Evolutionary conservation across 257 asterid genomes (phyloP).

Genomic region (Forsythia suspensa): DNA sequence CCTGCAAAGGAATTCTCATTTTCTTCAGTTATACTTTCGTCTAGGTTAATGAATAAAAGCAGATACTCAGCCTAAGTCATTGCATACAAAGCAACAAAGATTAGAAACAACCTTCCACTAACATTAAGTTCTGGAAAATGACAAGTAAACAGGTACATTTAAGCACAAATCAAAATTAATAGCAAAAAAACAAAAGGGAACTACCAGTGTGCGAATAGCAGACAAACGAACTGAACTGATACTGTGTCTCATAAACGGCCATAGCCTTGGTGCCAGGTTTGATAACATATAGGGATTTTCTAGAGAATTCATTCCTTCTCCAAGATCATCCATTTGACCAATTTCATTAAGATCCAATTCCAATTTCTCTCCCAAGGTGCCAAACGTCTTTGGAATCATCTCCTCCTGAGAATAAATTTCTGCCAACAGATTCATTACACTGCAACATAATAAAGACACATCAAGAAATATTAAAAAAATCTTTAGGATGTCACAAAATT

Average conservation of each 20-base stretch:
- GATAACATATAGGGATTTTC: conserved; percentile 81
- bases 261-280: conserved; percentile 87
- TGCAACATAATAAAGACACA: conserved; percentile 48
- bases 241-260: conserved; percentile 99
- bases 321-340: conserved; percentile 51
- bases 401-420: conserved; percentile 97
- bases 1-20: conserved; percentile 52
- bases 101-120: not conserved
- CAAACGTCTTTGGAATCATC: conserved; percentile 79
- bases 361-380: conserved; percentile 43
- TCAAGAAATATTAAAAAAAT: conserved; percentile 23
- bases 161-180: conserved; percentile 8
- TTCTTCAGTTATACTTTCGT: conserved; percentile 5
- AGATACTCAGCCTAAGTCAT: conserved; percentile 14
- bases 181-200: conserved; percentile 13
- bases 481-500: not conserved
- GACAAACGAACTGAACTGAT: conserved; percentile 95
- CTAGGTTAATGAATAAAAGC: conserved; percentile 6
- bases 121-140: conserved; percentile 1
- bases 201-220: conserved; percentile 97
- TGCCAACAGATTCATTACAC: conserved; percentile 98
- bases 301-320: conserved; percentile 63
- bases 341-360: conserved; percentile 85
- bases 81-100: not conserved
- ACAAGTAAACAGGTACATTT: conserved; percentile 8